A percentile compares a stretch with the other conserved stretches of the same genome.
Conservation (phyloP, 352 stramenopile genomes). For the Globisporangium barbulae region DNA sequence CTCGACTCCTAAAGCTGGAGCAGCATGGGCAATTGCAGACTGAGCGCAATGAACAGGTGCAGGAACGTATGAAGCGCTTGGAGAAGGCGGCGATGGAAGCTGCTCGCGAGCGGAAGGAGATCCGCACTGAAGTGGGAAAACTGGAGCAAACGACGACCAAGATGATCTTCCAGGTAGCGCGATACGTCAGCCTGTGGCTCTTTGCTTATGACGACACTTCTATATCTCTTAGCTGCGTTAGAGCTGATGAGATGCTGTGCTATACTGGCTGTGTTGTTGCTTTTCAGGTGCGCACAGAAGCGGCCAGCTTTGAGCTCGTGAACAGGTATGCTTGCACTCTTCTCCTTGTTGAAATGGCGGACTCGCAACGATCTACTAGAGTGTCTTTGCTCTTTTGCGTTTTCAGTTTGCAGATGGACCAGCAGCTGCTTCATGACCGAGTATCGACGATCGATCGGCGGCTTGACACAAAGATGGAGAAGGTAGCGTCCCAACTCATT, state of each 20-base stretch:
- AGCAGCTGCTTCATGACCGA: constrained; percentile 39
- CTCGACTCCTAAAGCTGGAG: constrained; percentile 15
- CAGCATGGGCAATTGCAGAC: neutral
- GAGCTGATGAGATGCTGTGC: neutral
- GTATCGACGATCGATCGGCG: constrained; percentile 39
- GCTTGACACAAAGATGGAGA: constrained; percentile 59
- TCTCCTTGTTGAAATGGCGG: neutral
- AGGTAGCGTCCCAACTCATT: constrained; percentile 21
- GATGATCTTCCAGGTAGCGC: constrained; percentile 17
- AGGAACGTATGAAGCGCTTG: constrained; percentile 15
- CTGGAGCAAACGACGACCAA: constrained; percentile 21
- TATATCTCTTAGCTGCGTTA: constrained; percentile 5
- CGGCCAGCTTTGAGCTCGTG: constrained; percentile 31
- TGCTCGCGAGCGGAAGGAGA: constrained; percentile 24
- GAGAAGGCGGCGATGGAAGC: constrained; percentile 14
- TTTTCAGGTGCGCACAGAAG: constrained; percentile 23
- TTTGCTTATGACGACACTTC: neutral
- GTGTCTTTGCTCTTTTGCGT: neutral
- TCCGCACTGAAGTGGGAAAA: constrained; percentile 13
- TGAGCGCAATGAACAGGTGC: neutral
- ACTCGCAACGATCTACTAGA: no score
- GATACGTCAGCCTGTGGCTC: neutral
- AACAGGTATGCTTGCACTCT: constrained; percentile 18
- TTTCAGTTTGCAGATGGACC: constrained; percentile 42
- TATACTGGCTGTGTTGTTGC: neutral